These are phyloP conservation scores for Monascus ruber DNA, from an alignment of 2,329 filamentous ascomycete genomes.

Conservation along the genomic window DNA sequence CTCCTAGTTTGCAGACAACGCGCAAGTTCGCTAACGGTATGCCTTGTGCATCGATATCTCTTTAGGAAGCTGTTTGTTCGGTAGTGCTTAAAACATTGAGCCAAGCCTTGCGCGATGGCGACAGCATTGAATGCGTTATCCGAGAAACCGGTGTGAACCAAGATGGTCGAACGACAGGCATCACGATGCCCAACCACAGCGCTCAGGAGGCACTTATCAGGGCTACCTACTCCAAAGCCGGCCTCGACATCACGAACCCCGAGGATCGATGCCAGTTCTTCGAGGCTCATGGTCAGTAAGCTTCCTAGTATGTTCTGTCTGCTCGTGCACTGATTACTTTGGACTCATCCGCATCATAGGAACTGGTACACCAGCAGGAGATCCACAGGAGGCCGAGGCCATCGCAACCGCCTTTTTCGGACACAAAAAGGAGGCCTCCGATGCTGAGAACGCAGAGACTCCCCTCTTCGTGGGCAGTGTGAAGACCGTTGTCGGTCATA, in stretches of 20 bases:
- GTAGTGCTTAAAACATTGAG: slow-evolving; percentile 20
- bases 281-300: too few relatives aligned
- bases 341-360: slow-evolving; percentile 5
- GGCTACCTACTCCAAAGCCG: slow-evolving; percentile 16
- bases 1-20: too few relatives aligned
- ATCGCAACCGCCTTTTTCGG: slow-evolving; percentile 7
- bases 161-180: slow-evolving; percentile 14
- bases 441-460: too few relatives aligned
- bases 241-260: slow-evolving; percentile 14
- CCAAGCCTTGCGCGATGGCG: slow-evolving; percentile 20
- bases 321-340: too few relatives aligned
- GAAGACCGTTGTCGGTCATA: not conserved
- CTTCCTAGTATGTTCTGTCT: too few relatives aligned
- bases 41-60: too few relatives aligned
- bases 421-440: too few relatives aligned
- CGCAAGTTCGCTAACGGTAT: too few relatives aligned
- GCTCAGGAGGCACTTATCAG: slow-evolving; percentile 19
- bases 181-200: slow-evolving; percentile 9
- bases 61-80: slow-evolving; percentile 12
- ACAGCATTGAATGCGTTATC: slow-evolving; percentile 24
- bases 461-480: not conserved
- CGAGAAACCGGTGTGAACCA: slow-evolving; percentile 16
- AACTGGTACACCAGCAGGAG: slow-evolving; percentile 16
- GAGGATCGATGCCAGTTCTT: not conserved
- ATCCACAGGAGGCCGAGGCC: slow-evolving; percentile 6